These are phyloP conservation scores for Botrytis paeoniae DNA, from an alignment of 2,329 filamentous ascomycete genomes.

Conservation along the genomic window DNA sequence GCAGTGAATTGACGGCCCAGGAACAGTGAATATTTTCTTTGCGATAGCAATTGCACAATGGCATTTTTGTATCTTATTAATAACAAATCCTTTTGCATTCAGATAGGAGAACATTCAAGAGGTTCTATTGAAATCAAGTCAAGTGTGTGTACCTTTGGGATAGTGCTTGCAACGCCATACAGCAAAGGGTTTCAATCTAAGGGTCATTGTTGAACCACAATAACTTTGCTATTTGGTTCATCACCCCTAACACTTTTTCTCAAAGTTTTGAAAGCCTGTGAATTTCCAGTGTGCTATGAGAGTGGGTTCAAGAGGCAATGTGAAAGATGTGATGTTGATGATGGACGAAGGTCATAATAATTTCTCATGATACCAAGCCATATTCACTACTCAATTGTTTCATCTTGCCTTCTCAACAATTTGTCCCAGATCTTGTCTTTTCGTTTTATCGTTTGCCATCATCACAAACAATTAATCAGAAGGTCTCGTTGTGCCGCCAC, in stretches of 20 bases:
- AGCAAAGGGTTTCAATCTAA: neutral
- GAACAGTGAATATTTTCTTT: neutral
- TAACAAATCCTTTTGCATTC: rapidly evolving
- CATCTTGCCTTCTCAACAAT: neutral
- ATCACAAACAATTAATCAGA: neutral
- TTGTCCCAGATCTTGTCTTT: neutral
- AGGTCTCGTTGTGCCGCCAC: neutral
- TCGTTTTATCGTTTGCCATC: neutral
- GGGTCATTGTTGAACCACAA: neutral
- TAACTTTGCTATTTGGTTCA: neutral
- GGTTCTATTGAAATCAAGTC: neutral
- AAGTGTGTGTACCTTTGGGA: neutral
- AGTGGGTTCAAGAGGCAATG: neutral
- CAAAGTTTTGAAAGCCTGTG: no score
- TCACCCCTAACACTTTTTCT: neutral
- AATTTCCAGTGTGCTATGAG: neutral
- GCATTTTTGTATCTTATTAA: neutral
- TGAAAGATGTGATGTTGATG: neutral
- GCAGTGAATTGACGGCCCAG: neutral
- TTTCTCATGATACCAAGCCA: neutral
- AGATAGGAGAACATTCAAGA: neutral
- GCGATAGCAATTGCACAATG: neutral
- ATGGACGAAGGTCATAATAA: neutral
- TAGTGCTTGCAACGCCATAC: neutral
- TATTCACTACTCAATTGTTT: neutral